Conservation (phyloP, 1,139 yeast species). For the Wickerhamomyces sp. region DNA sequence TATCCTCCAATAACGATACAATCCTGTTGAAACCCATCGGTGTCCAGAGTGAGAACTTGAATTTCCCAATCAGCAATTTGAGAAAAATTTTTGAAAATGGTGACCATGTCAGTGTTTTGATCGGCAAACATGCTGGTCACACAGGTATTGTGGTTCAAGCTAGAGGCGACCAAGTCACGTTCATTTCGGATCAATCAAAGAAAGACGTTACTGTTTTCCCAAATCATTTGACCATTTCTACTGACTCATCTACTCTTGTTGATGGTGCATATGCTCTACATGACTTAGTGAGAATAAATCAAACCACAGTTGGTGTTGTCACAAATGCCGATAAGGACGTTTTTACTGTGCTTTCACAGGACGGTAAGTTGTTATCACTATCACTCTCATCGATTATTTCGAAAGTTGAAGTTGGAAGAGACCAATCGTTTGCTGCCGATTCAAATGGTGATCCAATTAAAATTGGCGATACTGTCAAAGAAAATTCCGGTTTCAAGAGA, state of each 20-base stretch:
- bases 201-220: conserved; percentile 90
- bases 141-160: conserved; percentile 89
- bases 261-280: conserved; percentile 79
- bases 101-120: conserved; percentile 91
- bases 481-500: conserved; percentile 69
- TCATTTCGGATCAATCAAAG: conserved; percentile 83
- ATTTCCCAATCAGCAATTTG: conserved; percentile 74
- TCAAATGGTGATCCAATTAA: conserved; percentile 76
- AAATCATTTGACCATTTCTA: conserved; percentile 75
- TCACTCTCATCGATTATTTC: conserved; percentile 78
- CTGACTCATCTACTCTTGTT: conserved; percentile 59
- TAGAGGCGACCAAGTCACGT: conserved; percentile 78
- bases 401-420: conserved; percentile 56
- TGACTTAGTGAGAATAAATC: conserved; percentile 84
- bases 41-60: conserved; percentile 43
- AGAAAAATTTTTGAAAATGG: conserved; percentile 86
- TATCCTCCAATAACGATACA: conserved; percentile 43
- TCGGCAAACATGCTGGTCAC: conserved; percentile 89
- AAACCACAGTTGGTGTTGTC: conserved; percentile 84
- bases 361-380: conserved; percentile 68
- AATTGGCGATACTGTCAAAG: conserved; percentile 90
- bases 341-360: conserved; percentile 76
- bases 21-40: conserved; percentile 40
- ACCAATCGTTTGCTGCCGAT: conserved; percentile 84
- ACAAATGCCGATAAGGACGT: conserved; percentile 85